Base-by-base conservation (phyloP, 768 basidiomycete genomes). In the Infundibulicybe gibba region DNA sequence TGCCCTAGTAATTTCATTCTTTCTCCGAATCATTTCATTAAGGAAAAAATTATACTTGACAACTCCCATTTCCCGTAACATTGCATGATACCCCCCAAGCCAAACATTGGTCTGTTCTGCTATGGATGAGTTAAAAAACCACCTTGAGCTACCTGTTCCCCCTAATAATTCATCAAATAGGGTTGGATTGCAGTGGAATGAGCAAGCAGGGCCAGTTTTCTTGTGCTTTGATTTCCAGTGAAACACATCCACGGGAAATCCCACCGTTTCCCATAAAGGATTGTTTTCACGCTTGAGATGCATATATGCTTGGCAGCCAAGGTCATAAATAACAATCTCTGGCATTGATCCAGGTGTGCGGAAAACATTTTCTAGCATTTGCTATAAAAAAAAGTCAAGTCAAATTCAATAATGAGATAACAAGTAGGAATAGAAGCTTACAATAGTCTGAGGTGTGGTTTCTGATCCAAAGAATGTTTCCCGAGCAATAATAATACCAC, bases 181-280 rank as follows among this genome's bases (percentile, higher is more conserved):
- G 0, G 51, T 34, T 2, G 67, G 65, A 21, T 67, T 70, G 39
- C 65, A 69, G 30, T 68, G 32, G 19, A 50, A 35, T 1, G 53
- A 50, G 25, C 66, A 71, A 13, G 49, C 59, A 0, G 14, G 44
- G 25, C 65, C 57, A 0, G 35, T 49, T 25, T 60, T 50, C 9
- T 57, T 63, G 54, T 71, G 70, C 46, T 71, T 71, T 14, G 52
- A 55, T 13, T 61, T 60, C 54, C 60, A 66, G 32, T 72, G 71
- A 30, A 70, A 73, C 0, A 68, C 63, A 32, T 72, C 65, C 0
- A 73, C 64, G 1, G 50, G 49, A 1, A 69, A 52, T 1, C 61
- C 56, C 11, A 64, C 51, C 9, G 45, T 15, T 10, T 43, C 2
- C 20, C 61, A 59, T 30, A 53, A 55, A 0, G 50, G 45, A 34